Percentiles rank a stretch among this genome's conserved stretches.
These are phyloP conservation scores for Tolypocladium tundrense DNA, from an alignment of 2,329 filamentous ascomycete species.

Conservation along the genomic window DNA sequence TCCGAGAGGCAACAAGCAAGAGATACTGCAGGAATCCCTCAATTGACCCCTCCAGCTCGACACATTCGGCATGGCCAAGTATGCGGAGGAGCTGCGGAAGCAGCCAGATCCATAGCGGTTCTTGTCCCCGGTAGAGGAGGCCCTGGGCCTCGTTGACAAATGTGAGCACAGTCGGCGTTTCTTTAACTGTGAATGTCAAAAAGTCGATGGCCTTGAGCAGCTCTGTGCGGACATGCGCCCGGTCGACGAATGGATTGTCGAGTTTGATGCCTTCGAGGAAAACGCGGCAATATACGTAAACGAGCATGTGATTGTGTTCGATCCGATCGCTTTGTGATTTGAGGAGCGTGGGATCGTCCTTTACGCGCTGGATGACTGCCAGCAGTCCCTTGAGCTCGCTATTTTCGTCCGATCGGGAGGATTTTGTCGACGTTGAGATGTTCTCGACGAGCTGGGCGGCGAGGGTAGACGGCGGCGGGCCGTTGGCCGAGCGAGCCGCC, in stretches of 20 bases:
- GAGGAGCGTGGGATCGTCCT: constrained; percentile 41
- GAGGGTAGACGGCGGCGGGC: constrained; percentile 64
- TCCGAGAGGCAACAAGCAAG: constrained; percentile 32
- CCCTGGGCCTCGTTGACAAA: constrained; percentile 28
- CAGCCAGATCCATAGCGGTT: constrained; percentile 57
- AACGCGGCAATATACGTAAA: constrained; percentile 73
- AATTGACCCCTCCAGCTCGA: constrained; percentile 39
- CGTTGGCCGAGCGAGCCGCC: constrained; percentile 9
- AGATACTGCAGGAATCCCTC: constrained; percentile 41
- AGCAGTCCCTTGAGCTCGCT: constrained; percentile 67
- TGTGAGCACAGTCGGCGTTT: constrained; percentile 60
- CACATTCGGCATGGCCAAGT: constrained; percentile 40
- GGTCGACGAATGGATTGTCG: constrained; percentile 58
- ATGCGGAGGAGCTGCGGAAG: constrained; percentile 48
- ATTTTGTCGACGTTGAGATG: constrained; percentile 54
- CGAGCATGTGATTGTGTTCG: constrained; percentile 72
- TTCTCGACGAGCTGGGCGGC: constrained; percentile 81
- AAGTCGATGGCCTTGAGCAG: constrained; percentile 68
- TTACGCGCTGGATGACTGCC: constrained; percentile 42
- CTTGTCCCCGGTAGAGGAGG: constrained; percentile 42
- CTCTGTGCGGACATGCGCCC: constrained; percentile 44
- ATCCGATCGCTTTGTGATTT: constrained; percentile 55
- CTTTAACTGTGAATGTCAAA: constrained; percentile 61
- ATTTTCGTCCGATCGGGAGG: constrained; percentile 53
- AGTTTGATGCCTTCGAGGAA: constrained; percentile 60